Base-by-base conservation (phyloP, 179 eudicot species). In the Actinidia chinensis region DNA sequence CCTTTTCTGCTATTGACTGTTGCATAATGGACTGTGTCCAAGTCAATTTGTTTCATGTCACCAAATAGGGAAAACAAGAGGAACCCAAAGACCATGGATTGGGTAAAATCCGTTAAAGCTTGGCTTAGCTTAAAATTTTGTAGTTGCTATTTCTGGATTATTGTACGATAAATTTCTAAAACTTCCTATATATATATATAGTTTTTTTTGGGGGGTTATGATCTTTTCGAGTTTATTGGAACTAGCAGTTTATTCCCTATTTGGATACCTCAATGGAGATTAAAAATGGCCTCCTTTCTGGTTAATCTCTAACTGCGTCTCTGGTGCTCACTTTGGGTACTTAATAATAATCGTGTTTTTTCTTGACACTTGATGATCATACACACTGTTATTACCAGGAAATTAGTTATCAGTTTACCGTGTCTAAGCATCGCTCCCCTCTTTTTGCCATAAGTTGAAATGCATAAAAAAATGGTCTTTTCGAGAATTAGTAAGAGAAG, bases 71-170 rank as follows among this genome's bases (percentile, higher is more conserved):
- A 42, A 42, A 20, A 20, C 18, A 20, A 11, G 43, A 12, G 4
- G 11, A 36, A 70, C 33, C 33, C 33, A 28, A 70, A 25, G 36
- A 47, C 8, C n/a, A 54, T 15, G 33, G 25, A 22, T 33, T 33
- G 76, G 64, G 76, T 54, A 54, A 54, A 3, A 48, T 25, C n/a
- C 74, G 17, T 17, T 40, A n/a, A 70, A 70, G 42, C 43, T 13
- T 5, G n/a, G 43, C n/a, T 50, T 69, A n/a, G 23, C 50, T 63
- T 5, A 2, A 13, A 63, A 17, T 5, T 28, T 28, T 6, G 3
- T 28, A 28, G 33, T 28, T 28, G 33, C 33, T 28, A 28, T 28
- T 28, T 28, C 33, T 28, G 33, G 33, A 28, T 28, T 28, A 28
- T 28, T 28, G 33, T 28, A 28, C 33, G 33, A 28, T 28, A 28